A percentile compares a stretch with the other conserved stretches of the same genome.
Evolutionary conservation across 2,329 filamentous ascomycete genomes (phyloP).

Genomic region (Thielaviopsis punctulata): DNA sequence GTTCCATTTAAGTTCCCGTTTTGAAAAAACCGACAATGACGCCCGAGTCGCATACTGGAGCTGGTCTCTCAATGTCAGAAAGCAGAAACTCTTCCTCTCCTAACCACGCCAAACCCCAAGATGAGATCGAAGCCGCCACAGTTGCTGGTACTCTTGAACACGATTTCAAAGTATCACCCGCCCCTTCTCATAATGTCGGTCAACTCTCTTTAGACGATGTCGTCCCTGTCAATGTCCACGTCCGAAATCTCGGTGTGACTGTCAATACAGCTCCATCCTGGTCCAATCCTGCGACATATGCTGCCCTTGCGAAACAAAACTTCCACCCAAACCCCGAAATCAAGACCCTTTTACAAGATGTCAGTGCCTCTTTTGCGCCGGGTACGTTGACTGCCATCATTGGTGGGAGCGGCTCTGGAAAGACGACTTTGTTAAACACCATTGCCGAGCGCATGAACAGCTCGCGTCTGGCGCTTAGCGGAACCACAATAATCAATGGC

Average conservation of each 20-base stretch:
- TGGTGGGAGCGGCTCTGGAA: constrained; percentile 56
- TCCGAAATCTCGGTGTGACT: constrained; percentile 35
- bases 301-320: constrained; percentile 22
- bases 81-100: background rate
- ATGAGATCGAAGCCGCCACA: background rate
- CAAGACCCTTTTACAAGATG: constrained; percentile 42
- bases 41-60: background rate
- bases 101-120: background rate
- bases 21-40: background rate
- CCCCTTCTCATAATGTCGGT: background rate
- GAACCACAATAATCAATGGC: constrained; percentile 45
- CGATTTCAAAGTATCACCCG: background rate
- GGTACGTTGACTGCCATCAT: constrained; percentile 61
- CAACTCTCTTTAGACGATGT: constrained; percentile 32
- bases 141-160: background rate
- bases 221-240: constrained; percentile 34
- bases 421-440: constrained; percentile 54
- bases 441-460: constrained; percentile 53
- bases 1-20: background rate
- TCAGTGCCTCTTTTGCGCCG: constrained; percentile 44
- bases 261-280: constrained; percentile 41
- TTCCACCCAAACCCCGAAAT: constrained; percentile 22
- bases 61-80: background rate
- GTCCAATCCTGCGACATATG: constrained; percentile 30
- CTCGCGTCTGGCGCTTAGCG: constrained; percentile 31